Percentiles rank a stretch among this genome's conserved stretches.
Evolutionary conservation across 2,329 filamentous ascomycete genomes (phyloP).

Genomic region (Fusarium denticulatum): DNA sequence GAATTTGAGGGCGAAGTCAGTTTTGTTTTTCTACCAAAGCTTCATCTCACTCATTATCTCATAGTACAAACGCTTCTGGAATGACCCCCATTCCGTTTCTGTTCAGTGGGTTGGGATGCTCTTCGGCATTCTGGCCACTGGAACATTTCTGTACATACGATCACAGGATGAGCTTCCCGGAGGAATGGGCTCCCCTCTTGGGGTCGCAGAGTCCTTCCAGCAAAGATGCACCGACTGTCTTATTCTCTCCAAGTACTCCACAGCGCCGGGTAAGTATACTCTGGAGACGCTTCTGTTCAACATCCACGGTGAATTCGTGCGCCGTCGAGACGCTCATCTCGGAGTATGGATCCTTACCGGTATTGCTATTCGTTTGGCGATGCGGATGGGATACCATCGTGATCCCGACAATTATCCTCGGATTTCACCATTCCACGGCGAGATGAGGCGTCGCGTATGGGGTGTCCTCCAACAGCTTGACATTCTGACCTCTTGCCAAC

Average conservation of each 20-base stretch:
- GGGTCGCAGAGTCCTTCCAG: constrained; percentile 18
- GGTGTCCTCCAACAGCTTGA: constrained; percentile 25
- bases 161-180: constrained; percentile 17
- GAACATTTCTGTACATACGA: constrained; percentile 23
- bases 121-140: constrained; percentile 25
- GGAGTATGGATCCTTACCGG: constrained; percentile 27
- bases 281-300: constrained; percentile 30
- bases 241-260: constrained; percentile 25
- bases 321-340: constrained; percentile 21
- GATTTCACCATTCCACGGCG: constrained; percentile 24
- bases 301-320: constrained; percentile 25
- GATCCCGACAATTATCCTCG: constrained; percentile 17
- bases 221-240: constrained; percentile 31
- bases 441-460: constrained; percentile 35
- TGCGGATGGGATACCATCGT: constrained; percentile 38
- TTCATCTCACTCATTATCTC: not conserved
- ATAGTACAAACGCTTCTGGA: constrained; percentile 31
- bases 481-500: constrained; percentile 21
- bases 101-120: constrained; percentile 28
- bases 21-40: too few species aligned
- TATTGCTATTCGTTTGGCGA: constrained; percentile 21
- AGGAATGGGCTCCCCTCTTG: constrained; percentile 10
- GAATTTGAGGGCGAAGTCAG: constrained; percentile 33
- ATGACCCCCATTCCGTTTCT: not conserved
- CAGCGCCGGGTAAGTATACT: constrained; percentile 9